phyloP scores from a whole-genome alignment of 176 grass and related monocot genomes.

The Avena atlantica region DNA sequence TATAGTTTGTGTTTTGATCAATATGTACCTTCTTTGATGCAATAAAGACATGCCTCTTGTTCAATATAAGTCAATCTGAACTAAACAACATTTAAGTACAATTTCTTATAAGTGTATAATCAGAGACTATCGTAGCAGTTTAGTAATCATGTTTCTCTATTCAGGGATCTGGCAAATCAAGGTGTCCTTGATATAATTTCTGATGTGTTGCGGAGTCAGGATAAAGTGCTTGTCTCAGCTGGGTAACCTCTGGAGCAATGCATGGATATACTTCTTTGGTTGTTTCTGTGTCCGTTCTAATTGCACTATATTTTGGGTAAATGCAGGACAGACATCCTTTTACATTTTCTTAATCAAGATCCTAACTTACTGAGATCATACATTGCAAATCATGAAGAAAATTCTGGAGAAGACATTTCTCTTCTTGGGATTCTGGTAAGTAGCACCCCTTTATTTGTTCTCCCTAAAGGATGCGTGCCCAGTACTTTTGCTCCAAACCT shows the following conservation, averaged over 20 bases:
- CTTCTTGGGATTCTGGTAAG: conserved; percentile 89
- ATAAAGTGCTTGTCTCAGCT: conserved; percentile 75
- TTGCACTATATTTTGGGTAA: conserved; percentile 33
- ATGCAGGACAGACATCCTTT: conserved; percentile 83
- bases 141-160: conserved; percentile 41
- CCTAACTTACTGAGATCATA: conserved; percentile 65
- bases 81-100: conserved; percentile 21
- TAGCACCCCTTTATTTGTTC: conserved; percentile 28
- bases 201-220: conserved; percentile 79
- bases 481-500: conserved; percentile 34
- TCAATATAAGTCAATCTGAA: not conserved
- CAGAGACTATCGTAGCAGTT: conserved; percentile 17
- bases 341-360: conserved; percentile 78
- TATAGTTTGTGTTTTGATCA: conserved; percentile 33
- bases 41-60: not conserved
- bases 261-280: conserved; percentile 7
- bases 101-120: conserved; percentile 31
- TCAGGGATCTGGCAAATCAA: conserved; percentile 74
- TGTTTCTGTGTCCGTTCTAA: conserved; percentile 37
- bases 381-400: conserved; percentile 74
- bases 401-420: conserved; percentile 63
- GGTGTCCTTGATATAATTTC: conserved; percentile 85
- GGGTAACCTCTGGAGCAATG: conserved; percentile 64
- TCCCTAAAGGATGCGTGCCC: not conserved
- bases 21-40: conserved; percentile 23